Base-by-base conservation (phyloP, 495 filamentous ascomycete species). In the Diplogelasinospora grovesii region DNA sequence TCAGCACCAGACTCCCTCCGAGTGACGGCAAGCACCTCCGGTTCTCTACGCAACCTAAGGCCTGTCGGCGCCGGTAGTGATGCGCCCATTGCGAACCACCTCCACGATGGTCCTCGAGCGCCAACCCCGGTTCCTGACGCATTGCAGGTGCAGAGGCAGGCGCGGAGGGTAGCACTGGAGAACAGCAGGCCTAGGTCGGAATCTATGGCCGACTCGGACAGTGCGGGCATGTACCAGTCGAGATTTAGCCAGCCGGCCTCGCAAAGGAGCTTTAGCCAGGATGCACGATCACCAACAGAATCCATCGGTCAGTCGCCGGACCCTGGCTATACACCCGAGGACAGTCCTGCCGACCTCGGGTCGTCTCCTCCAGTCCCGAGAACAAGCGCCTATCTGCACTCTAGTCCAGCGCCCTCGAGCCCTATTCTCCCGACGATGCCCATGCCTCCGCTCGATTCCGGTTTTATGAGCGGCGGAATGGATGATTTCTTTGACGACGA, bases 11-110 rank as follows among this genome's bases (percentile, higher is more conserved):
- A 86, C 25, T 93, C 88, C 5, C 66, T 95, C n/a, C 73, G 89
- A 39, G 86, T 94, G 8, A 80, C 83, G 47, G 89, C 89, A 14
- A 92, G 86, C 57, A 90, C 86, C 11, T 78, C 88, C 22, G 85
- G 85, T 13, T 93, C 89, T 6, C 72, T 95, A 41, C 85, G 88
- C n/a, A 79, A 82, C 29, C 83, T 93, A 61, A 75, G 85, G 39
- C 89, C 88, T 6, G 75, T 85, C 22, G 73, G 81, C 6, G 60
- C 75, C 14, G 77, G 77, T 22, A 75, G 75, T 26, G 68, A 70
- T 5, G 53, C 50, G 0, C 57, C 69, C 26, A 27, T 25, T 41
- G 67, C 48, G 15, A 70, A 65, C 22, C 75, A 82, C 27, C 54
- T 80, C n/a, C 85, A 92, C 52, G 85, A 87, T 45, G 71, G 81